Evolutionary conservation across 805 yeast genomes (phyloP).

Genomic region (Candida dajiaensis): DNA sequence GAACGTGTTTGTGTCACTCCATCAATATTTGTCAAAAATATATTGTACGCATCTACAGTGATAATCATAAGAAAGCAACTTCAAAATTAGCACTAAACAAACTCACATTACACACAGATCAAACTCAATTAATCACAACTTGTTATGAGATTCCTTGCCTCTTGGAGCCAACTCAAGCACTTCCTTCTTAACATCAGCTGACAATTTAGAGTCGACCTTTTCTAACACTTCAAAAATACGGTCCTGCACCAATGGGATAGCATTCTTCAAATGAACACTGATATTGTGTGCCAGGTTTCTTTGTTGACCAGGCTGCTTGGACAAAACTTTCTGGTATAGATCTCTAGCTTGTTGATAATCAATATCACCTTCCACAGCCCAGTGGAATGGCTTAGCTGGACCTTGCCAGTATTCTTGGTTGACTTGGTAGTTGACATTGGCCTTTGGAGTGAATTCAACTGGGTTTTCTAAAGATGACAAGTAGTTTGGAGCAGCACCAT

Average conservation of each 20-base stretch:
- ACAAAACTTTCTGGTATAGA: constrained; percentile 64
- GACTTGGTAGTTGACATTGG: constrained; percentile 36
- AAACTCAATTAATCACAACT: not conserved
- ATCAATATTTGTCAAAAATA: too few relatives aligned
- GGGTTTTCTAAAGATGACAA: constrained; percentile 42
- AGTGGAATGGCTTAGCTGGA: constrained; percentile 79
- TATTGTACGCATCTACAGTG: too few relatives aligned
- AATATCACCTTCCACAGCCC: constrained; percentile 62
- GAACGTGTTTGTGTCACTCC: too few relatives aligned
- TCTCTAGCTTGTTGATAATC: constrained; percentile 76
- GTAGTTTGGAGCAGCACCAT: constrained; percentile 75
- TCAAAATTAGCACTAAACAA: too few relatives aligned
- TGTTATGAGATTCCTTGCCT: constrained; percentile 1
- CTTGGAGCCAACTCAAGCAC: constrained; percentile 36
- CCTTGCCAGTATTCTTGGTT: constrained; percentile 81
- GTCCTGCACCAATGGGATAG: constrained; percentile 73
- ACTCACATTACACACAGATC: not conserved
- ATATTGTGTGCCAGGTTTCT: constrained; percentile 77
- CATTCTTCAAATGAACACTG: constrained; percentile 64
- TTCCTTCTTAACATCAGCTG: constrained; percentile 61
- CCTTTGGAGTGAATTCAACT: constrained; percentile 22
- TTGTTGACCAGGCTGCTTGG: constrained; percentile 77
- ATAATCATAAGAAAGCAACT: too few relatives aligned
- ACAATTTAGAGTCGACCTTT: constrained; percentile 66
- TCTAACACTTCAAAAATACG: constrained; percentile 70